Base-by-base conservation (phyloP, 2,329 filamentous ascomycete genomes). In the Cytospora piceae region DNA sequence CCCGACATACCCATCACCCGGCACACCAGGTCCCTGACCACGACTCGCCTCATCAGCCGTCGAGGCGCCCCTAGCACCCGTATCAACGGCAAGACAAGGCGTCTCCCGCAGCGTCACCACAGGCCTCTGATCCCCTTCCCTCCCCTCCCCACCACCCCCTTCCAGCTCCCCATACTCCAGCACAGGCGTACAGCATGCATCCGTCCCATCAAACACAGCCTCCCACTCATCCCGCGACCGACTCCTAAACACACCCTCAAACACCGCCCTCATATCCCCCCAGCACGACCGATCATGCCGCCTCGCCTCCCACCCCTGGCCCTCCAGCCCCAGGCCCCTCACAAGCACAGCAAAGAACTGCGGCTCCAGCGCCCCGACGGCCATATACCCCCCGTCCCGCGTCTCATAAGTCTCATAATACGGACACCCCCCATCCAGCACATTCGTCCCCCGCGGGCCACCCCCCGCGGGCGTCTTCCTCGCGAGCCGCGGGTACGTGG, bases 321-420 rank as follows among this genome's bases (percentile, higher is more conserved):
- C 77, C 6, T 76, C 77, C 14, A 97, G 79, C 0, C 82, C 85
- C 51, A 97, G 77, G 0, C 91, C 89, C 66, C 83, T 81, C 11
- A 96, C 70, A 61, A 98, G 78, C 1, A 78, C 83, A 3, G 77
- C 79, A 75, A 91, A 97, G 78, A 98, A 98, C 67, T 92, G 90
- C 61, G 92, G 91, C 80, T 98, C 94, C 31, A 98, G 79, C 15
- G 94, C 91, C 1, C 94, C 94, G n/a, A 97, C 91, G 14, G 94
- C 90, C 82, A 97, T 89, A 74, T 88, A 95, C 68, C 83, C 84
- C 1, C 90, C 84, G 75, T 97, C 93, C 65, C 83, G 85, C 6
- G 93, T 96, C 80, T 91, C 88, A 77, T 97, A 98, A 0, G 91
- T 94, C 70, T 92, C 91, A 76, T 98, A 98, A 75, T 86, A 98